Percentiles rank a stretch among this genome's conserved stretches.
Conservation (phyloP, 2,329 filamentous ascomycete genomes). For the Microsporum ferrugineum region DNA sequence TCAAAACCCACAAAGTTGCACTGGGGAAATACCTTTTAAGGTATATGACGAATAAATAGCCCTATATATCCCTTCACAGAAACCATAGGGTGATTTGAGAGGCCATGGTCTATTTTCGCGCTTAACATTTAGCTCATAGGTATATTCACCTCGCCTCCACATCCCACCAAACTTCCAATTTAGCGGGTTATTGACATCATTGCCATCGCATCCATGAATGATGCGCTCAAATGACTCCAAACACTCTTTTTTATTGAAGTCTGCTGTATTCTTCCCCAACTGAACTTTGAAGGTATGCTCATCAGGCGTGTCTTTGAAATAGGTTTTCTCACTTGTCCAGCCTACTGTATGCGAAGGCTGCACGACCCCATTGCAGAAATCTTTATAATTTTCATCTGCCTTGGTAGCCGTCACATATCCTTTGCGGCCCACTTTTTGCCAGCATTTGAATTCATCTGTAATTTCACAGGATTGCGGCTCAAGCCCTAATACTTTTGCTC, state of each 20-base stretch:
- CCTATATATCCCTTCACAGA: conserved; percentile 14
- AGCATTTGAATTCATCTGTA: conserved; percentile 21
- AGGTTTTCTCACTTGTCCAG: conserved; percentile 12
- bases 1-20: too few relatives aligned
- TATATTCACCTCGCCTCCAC: conserved; percentile 21
- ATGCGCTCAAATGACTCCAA: conserved; percentile 13
- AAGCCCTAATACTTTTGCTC: conserved; percentile 16
- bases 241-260: conserved; percentile 10
- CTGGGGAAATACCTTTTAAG: too few relatives aligned
- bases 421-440: conserved; percentile 16
- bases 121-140: conserved; percentile 18
- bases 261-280: not conserved
- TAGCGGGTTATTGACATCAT: conserved; percentile 19
- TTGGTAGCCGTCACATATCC: conserved; percentile 17
- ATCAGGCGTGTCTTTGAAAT: conserved; percentile 11
- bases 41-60: too few relatives aligned
- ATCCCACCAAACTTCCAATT: conserved; percentile 24
- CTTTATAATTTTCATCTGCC: conserved; percentile 19
- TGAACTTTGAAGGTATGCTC: not conserved
- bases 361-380: conserved; percentile 21
- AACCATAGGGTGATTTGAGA: conserved; percentile 14
- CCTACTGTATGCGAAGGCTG: conserved; percentile 1
- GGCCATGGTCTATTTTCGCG: conserved; percentile 18
- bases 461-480: conserved; percentile 10
- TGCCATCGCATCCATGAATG: conserved; percentile 22